These are phyloP conservation scores for Tulasnella sp. DNA, from an alignment of 768 basidiomycete genomes.

Conservation along the genomic window DNA sequence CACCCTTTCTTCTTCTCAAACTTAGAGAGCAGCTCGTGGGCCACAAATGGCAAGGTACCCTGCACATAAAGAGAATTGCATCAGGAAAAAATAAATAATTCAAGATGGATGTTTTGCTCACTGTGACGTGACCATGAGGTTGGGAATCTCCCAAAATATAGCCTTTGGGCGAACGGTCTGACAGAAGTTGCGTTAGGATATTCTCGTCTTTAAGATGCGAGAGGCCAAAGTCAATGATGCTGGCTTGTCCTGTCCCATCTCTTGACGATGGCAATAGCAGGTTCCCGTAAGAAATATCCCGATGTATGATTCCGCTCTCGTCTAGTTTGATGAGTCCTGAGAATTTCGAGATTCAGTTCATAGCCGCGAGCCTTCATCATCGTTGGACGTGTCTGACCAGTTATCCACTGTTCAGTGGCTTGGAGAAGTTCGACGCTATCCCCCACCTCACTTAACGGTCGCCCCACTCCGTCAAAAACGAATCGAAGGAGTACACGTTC, in stretches of 20 bases:
- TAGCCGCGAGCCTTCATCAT: too few species aligned
- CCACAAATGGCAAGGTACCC: background rate
- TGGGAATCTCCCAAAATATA: background rate
- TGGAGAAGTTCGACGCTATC: background rate
- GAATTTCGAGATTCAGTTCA: background rate
- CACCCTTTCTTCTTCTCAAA: background rate
- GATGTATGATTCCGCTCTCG: background rate
- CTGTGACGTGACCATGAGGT: background rate
- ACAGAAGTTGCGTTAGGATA: too few species aligned
- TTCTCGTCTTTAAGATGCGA: background rate
- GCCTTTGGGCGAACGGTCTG: too few species aligned
- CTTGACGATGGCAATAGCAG: background rate
- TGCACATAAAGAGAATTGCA: background rate
- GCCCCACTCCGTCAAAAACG: background rate
- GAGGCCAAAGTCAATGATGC: background rate
- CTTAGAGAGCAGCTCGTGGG: background rate
- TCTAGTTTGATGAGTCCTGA: background rate
- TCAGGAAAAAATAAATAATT: background rate
- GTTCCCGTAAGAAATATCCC: background rate
- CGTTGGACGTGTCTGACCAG: background rate
- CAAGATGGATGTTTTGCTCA: background rate
- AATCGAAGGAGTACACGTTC: background rate
- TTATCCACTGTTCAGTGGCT: background rate
- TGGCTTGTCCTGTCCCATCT: background rate
- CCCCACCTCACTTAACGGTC: background rate